Percentiles rank a stretch among this genome's conserved stretches.
These are phyloP conservation scores for Epichloe hybrida DNA, from an alignment of 2,329 filamentous ascomycete species.

Conservation along the genomic window DNA sequence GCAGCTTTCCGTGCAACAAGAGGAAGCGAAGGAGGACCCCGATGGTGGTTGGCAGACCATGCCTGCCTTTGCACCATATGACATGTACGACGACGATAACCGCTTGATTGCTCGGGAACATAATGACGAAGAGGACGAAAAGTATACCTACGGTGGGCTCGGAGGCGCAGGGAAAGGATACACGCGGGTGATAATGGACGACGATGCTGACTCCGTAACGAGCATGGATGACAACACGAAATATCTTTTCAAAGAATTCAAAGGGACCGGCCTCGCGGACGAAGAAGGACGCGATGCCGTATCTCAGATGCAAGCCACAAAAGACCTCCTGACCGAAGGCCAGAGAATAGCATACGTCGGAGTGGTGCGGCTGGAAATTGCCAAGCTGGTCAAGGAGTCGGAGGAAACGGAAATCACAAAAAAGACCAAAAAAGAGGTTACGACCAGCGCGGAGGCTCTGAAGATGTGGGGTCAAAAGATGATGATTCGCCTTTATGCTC, in stretches of 20 bases:
- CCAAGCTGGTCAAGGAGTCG: too few species aligned
- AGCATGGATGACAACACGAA: constrained; percentile 96
- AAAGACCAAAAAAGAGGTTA: constrained; percentile 57
- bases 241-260: constrained; percentile 75
- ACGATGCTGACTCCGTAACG: constrained; percentile 84
- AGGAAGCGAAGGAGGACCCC: constrained; percentile 37
- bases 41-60: constrained; percentile 83
- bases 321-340: constrained; percentile 85
- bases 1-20: constrained; percentile 47
- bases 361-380: constrained; percentile 68
- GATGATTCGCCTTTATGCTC: constrained; percentile 85
- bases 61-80: constrained; percentile 84
- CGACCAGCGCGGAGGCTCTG: constrained; percentile 59
- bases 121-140: constrained; percentile 53
- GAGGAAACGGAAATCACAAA: constrained; percentile 51
- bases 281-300: constrained; percentile 78
- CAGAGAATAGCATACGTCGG: constrained; percentile 95
- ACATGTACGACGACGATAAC: constrained; percentile 92
- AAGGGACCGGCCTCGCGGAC: constrained; percentile 36
- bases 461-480: constrained; percentile 95
- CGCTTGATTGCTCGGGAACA: constrained; percentile 73
- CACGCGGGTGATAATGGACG: constrained; percentile 86
- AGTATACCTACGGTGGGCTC: constrained; percentile 58
- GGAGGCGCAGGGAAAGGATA: constrained; percentile 92
- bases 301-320: constrained; percentile 88